Percentiles rank a stretch among this genome's conserved stretches.
phyloP scores from a whole-genome alignment of 2,329 filamentous ascomycete species.

The Meredithiella fracta region DNA sequence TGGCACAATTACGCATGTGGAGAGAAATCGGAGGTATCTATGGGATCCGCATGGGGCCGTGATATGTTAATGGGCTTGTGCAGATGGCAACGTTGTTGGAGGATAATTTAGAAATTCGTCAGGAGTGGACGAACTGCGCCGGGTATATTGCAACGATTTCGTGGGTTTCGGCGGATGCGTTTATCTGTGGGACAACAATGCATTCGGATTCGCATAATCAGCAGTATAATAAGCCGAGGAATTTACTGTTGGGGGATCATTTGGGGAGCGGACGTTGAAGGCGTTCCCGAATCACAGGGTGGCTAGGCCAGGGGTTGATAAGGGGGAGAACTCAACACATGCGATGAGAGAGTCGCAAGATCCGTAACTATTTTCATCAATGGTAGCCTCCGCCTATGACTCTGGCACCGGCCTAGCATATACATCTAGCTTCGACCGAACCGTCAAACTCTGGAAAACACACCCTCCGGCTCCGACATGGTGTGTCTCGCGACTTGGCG shows the following conservation, averaged over 20 bases:
- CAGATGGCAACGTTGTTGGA: conserved; percentile 31
- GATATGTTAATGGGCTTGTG: conserved; percentile 29
- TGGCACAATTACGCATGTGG: conserved; percentile 30
- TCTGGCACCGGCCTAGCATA: conserved; percentile 29
- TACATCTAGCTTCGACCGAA: conserved; percentile 45
- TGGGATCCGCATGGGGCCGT: conserved; percentile 26
- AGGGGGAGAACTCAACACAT: conserved; percentile 37
- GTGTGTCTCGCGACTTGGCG: conserved; percentile 30
- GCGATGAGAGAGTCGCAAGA: conserved; percentile 43
- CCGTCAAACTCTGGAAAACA: conserved; percentile 42
- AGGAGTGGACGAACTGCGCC: conserved; percentile 44
- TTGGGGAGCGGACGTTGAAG: conserved; percentile 26
- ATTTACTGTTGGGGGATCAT: conserved; percentile 41
- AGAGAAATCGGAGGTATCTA: conserved; percentile 33
- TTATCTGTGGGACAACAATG: conserved; percentile 45
- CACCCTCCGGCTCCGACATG: conserved; percentile 24
- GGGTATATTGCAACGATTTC: conserved; percentile 42
- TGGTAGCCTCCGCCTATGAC: conserved; percentile 44
- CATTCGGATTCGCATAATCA: conserved; percentile 48
- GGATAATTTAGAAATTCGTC: conserved; percentile 32
- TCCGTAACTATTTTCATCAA: conserved; percentile 47
- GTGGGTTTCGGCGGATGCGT: conserved; percentile 37
- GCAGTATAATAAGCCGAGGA: conserved; percentile 50
- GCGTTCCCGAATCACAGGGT: conserved; percentile 43
- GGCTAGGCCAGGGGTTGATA: conserved; percentile 33